Evolutionary conservation across 2,329 filamentous ascomycete genomes (phyloP), one percentile per base, ranked within the genome.

Genomic region (Alternaria brassicae): DNA sequence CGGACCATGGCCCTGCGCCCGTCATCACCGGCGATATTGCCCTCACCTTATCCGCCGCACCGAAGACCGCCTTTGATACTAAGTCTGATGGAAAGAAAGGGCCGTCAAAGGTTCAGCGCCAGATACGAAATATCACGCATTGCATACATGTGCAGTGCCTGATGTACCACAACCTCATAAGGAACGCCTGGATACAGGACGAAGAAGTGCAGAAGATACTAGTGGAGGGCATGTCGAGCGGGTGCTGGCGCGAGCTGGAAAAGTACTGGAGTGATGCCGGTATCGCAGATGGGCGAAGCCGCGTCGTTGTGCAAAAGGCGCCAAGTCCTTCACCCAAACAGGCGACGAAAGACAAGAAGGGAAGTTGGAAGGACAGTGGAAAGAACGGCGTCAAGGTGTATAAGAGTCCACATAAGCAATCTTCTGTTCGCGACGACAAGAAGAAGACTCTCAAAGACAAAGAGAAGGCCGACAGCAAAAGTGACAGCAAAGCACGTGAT

Each of bases 91-190:
- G 80, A 17, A 97, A 92, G 78, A 97, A 94, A 73, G 93, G 92
- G 0, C 91, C 91, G 0, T 90, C 91, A 3, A 97, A 97, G 78
- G 87, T 90, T 27, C 92, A 97, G 73, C 87, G 92, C 51, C 86
- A 88, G 60, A 90, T 94, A 56, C 86, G 95, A 25, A 85, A 89
- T 32, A 84, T 88, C 3, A 93, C 92, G 0, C 95, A 99, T 77
- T 91, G 91, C 68, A 84, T 97, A 67, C 95, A 99, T 77, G 93
- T 98, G 2, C 89, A 96, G 74, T 86, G 88, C 52, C 81, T 99
- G 15, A 84, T 99, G 60, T 97, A 90, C 84, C 93, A 98, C 75
- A 98, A 98, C 72, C 86, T 91, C 0, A 79, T 95, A 13, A 87
- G 77, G 12, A 79, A 79, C 55, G 64, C 66, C 3, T 78, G 77